A percentile compares a stretch with the other conserved stretches of the same genome.
phyloP scores from a whole-genome alignment of 805 yeast genomes.

The Metschnikowia colocasiae region DNA sequence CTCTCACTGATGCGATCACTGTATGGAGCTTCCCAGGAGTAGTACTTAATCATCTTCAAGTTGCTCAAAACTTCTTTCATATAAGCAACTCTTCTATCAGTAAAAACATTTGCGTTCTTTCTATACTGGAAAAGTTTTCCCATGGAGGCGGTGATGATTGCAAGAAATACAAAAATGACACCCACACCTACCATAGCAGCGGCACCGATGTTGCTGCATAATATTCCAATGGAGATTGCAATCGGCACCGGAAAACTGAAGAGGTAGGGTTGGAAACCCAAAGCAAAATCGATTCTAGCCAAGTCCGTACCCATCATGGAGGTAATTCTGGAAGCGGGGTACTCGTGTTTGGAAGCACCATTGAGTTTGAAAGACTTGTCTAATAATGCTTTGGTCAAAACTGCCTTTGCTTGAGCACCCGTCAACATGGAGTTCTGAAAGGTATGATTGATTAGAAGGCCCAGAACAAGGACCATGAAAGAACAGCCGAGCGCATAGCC shows the following conservation, averaged over 20 bases:
- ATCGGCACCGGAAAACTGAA: slow-evolving; percentile 63
- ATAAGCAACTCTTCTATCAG: slow-evolving; percentile 72
- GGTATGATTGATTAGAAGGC: slow-evolving; percentile 51
- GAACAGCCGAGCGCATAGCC: slow-evolving; percentile 41
- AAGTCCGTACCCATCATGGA: slow-evolving; percentile 79
- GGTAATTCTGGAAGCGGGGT: slow-evolving; percentile 68
- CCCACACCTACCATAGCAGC: slow-evolving; percentile 70
- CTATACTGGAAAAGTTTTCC: slow-evolving; percentile 54
- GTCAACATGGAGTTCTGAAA: slow-evolving; percentile 57
- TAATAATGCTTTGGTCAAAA: slow-evolving; percentile 65
- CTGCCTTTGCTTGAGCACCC: slow-evolving; percentile 71
- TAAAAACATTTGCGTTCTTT: slow-evolving; percentile 52
- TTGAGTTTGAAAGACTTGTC: slow-evolving; percentile 64
- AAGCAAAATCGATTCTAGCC: slow-evolving; percentile 72
- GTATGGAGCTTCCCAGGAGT: slow-evolving; percentile 90
- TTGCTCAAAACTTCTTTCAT: slow-evolving; percentile 77
- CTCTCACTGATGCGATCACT: slow-evolving; percentile 49
- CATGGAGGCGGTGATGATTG: slow-evolving; percentile 43
- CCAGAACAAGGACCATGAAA: slow-evolving; percentile 26
- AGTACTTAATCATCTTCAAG: slow-evolving; percentile 78
- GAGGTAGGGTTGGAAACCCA: slow-evolving; percentile 63
- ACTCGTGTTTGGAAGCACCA: slow-evolving; percentile 53
- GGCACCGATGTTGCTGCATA: slow-evolving; percentile 67
- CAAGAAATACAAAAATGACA: slow-evolving; percentile 49
- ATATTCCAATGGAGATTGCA: slow-evolving; percentile 58